These are phyloP conservation scores for Cinchona pubescens DNA, from an alignment of 257 asterid genomes.

Conservation along the genomic window DNA sequence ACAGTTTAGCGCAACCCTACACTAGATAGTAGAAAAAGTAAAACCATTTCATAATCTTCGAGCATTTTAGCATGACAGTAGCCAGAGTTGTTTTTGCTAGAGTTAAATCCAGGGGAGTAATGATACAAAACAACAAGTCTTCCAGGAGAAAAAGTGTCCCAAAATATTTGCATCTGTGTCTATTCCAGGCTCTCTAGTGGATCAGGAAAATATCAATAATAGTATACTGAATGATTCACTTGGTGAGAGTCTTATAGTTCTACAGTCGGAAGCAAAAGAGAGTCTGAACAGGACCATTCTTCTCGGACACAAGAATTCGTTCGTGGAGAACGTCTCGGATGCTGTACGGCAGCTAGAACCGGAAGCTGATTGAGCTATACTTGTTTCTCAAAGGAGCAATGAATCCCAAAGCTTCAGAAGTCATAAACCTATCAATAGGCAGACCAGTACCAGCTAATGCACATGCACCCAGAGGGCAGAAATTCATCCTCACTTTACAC, in stretches of 20 bases:
- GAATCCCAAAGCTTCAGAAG: conserved; percentile 88
- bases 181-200: neutral
- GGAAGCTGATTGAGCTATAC: conserved; percentile 29
- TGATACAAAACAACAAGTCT: neutral
- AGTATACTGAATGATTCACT: neutral
- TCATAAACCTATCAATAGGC: conserved; percentile 96
- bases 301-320: no score
- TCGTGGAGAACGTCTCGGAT: no score
- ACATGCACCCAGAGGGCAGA: conserved; percentile 96
- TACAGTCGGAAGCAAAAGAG: no score
- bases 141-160: neutral
- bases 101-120: neutral
- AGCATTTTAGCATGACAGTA: neutral
- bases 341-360: neutral
- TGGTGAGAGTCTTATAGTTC: neutral
- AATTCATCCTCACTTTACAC: conserved; percentile 75
- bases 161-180: neutral
- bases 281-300: no score
- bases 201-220: neutral
- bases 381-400: conserved; percentile 95
- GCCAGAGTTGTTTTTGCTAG: neutral
- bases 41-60: neutral
- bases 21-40: neutral
- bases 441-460: conserved; percentile 99
- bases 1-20: neutral